Percentiles rank a stretch among this genome's conserved stretches.
Evolutionary conservation across 768 basidiomycete species (phyloP).

Genomic region (Lentinula boryana): DNA sequence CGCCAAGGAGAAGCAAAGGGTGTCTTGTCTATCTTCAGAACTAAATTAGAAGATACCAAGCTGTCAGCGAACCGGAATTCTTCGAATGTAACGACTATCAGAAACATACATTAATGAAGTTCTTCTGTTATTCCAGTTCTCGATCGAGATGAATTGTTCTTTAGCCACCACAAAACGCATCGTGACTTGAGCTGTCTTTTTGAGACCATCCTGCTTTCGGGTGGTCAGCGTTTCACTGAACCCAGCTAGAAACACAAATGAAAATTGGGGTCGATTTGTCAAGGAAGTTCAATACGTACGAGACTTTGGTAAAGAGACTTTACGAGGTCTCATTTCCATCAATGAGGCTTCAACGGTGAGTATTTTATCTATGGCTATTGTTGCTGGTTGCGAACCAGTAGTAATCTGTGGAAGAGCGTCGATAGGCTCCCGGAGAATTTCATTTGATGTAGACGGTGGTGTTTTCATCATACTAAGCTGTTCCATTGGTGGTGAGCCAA

Average conservation of each 20-base stretch:
- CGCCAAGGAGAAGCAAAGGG: constrained; percentile 3
- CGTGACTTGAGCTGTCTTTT: not conserved
- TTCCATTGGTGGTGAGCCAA: not conserved
- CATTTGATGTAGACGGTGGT: not conserved
- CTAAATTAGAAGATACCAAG: not conserved
- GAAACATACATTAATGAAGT: not conserved
- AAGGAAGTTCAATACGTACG: not conserved
- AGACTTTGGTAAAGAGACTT: not conserved
- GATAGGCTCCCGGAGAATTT: not conserved
- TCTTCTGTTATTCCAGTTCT: not conserved
- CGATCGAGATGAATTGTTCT: not conserved
- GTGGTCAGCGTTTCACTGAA: not conserved
- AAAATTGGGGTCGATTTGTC: no score
- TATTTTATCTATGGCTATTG: not conserved
- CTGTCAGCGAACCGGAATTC: not conserved
- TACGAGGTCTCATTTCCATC: not conserved
- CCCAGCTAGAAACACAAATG: not conserved
- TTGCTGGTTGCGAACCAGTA: not conserved
- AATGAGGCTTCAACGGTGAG: no score
- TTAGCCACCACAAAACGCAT: not conserved
- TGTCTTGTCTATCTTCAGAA: not conserved
- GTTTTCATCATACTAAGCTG: not conserved
- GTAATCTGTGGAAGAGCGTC: not conserved
- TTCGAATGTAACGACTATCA: not conserved
- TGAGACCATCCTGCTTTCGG: not conserved